Conservation (phyloP, 768 basidiomycete species). For the Leccinum subtestaceum region DNA sequence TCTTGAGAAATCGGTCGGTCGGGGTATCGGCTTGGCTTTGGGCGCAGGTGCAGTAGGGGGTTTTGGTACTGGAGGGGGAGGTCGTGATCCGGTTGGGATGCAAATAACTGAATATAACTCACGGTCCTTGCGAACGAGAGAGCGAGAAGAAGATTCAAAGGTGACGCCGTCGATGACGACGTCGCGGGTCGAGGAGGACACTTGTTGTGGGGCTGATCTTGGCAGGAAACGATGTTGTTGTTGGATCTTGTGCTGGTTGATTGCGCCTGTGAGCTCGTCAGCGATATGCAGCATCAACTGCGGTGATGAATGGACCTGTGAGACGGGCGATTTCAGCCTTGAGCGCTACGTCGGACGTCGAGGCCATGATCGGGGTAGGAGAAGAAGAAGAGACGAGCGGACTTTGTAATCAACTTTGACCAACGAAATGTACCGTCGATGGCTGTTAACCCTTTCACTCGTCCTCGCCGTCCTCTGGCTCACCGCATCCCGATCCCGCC, state of each 20-base stretch:
- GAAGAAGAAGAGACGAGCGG: not conserved
- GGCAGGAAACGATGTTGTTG: slow-evolving; percentile 26
- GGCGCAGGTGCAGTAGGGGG: slow-evolving; percentile 29
- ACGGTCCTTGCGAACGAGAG: slow-evolving; percentile 89
- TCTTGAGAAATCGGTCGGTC: slow-evolving; percentile 24
- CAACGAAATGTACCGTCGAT: slow-evolving; percentile 8
- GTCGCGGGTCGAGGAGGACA: slow-evolving; percentile 47
- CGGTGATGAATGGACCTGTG: slow-evolving; percentile 40
- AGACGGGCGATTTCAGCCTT: slow-evolving; percentile 66
- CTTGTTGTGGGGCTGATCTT: slow-evolving; percentile 19
- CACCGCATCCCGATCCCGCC: not conserved
- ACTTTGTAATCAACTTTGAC: slow-evolving; percentile 16
- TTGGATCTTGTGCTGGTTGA: slow-evolving; percentile 62
- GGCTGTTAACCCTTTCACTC: not conserved
- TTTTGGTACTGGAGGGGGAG: slow-evolving; percentile 41
- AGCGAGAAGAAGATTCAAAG: slow-evolving; percentile 82
- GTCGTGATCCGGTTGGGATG: slow-evolving; percentile 12
- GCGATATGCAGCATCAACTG: not conserved
- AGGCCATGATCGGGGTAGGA: slow-evolving; percentile 37
- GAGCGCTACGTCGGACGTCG: slow-evolving; percentile 51
- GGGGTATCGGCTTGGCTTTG: slow-evolving; percentile 33
- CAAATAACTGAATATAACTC: slow-evolving; percentile 34
- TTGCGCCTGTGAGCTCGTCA: slow-evolving; percentile 52
- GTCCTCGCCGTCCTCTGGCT: slow-evolving; percentile 14
- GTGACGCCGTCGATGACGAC: slow-evolving; percentile 85